These are phyloP conservation scores for Crucibulum laeve DNA, from an alignment of 768 basidiomycete genomes.

Conservation along the genomic window DNA sequence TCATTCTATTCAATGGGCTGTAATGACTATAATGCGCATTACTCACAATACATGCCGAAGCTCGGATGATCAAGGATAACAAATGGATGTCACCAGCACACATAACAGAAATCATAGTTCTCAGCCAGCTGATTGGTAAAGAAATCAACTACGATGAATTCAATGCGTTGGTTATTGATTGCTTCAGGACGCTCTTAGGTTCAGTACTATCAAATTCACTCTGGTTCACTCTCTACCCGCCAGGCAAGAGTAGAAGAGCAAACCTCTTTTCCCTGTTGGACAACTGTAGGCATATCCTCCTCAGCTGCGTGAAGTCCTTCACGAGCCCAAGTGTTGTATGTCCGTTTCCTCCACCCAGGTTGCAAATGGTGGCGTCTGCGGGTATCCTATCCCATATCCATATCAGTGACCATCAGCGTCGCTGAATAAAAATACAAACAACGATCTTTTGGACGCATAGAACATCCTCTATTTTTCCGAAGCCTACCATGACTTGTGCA, in stretches of 20 bases:
- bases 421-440: not conserved
- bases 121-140: conserved; percentile 28
- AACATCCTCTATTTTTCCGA: conserved; percentile 15
- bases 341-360: conserved; percentile 36
- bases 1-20: not conserved
- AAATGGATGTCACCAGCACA: conserved; percentile 15
- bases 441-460: conserved; percentile 16
- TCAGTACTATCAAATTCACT: conserved; percentile 24
- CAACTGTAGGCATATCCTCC: conserved; percentile 28
- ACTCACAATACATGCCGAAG: conserved; percentile 30
- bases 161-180: conserved; percentile 25
- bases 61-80: conserved; percentile 12
- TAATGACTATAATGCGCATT: not conserved
- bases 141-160: conserved; percentile 35
- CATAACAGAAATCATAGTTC: conserved; percentile 36
- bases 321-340: conserved; percentile 25
- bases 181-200: conserved; percentile 26
- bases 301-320: conserved; percentile 28
- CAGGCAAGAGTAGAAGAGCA: not conserved
- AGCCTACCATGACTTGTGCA: no score
- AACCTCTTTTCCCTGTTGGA: conserved; percentile 20
- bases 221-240: not conserved
- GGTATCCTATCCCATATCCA: conserved; percentile 29
- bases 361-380: conserved; percentile 25
- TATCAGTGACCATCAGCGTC: conserved; percentile 12